phyloP scores from a whole-genome alignment of 306 rosid species.

The Quillaja saponaria region DNA sequence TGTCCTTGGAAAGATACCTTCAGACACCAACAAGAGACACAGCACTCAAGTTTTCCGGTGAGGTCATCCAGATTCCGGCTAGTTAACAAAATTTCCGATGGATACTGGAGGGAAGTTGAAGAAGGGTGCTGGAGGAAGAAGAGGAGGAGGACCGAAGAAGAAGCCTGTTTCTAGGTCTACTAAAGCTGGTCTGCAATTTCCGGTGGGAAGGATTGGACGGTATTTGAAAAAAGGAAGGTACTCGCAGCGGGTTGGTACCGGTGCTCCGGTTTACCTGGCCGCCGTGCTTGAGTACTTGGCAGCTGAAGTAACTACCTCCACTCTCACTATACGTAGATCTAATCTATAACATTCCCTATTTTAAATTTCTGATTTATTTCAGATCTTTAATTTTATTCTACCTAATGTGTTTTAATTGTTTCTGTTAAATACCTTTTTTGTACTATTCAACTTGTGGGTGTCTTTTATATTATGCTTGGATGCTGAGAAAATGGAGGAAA shows the following conservation, averaged over 20 bases:
- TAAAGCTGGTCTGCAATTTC: constrained; percentile 73
- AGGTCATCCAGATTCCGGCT: too few relatives aligned
- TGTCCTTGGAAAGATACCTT: too few relatives aligned
- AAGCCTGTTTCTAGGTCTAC: constrained; percentile 65
- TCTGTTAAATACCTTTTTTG: too few relatives aligned
- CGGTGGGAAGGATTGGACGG: constrained; percentile 78
- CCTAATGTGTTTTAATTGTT: too few relatives aligned
- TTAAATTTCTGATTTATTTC: too few relatives aligned
- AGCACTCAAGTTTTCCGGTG: not conserved
- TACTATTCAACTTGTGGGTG: too few relatives aligned
- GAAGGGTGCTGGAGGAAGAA: constrained; percentile 70
- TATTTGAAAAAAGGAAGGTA: constrained; percentile 71
- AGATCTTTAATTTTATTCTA: too few relatives aligned
- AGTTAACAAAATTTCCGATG: constrained; percentile 29
- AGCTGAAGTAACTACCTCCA: constrained; percentile 49
- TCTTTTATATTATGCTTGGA: too few relatives aligned
- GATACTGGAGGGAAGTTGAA: constrained; percentile 52
- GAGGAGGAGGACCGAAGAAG: constrained; percentile 74
- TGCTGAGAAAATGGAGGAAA: too few relatives aligned
- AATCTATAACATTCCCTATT: too few relatives aligned
- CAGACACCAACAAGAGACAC: too few relatives aligned
- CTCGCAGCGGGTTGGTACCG: constrained; percentile 59
- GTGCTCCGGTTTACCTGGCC: constrained; percentile 78
- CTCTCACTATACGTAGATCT: too few relatives aligned
- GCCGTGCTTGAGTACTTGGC: constrained; percentile 78